Evolutionary conservation across 345 rosid species (phyloP), one percentile per base, ranked within the genome.

Genomic region (Luvunga scandens): DNA sequence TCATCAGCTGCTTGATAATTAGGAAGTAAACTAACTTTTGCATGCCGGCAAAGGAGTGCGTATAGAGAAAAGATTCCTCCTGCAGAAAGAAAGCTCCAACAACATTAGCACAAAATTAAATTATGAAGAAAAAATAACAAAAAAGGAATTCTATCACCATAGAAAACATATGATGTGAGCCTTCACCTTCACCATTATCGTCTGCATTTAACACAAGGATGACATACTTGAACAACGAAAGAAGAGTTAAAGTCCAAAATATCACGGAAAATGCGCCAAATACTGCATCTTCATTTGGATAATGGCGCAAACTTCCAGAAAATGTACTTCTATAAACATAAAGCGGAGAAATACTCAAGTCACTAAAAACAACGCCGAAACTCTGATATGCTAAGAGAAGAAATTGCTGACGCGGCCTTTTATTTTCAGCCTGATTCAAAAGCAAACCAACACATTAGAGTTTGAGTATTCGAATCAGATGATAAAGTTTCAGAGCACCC

Each of bases 1-100:
- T 94, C 98, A 71, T 96, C 99, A 3, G 93, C 94, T 2, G 94
- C 91, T 83, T 96, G 99, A 76, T 90, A 90, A 82, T 94, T 96
- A 12, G 97, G 98, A 83, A 92, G 95, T 90, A 96, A 86, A 70
- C 93, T 83, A 77, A 94, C 81, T 76, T 90, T 94, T 14, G 91
- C 94, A 56, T 91, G 92, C 80, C 98, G 84, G 45, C 98, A 94
- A 71, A 94, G 92, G 71, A 94, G 89, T 42, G 98, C 88, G 70
- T 96, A 96, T 81, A 96, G 77, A 70, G 98, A 90, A 78, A 96
- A 89, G 79, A 88, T 85, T 70, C 99, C 98, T 69, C 99, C 99
- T 96, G 88, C 82, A 84, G 81, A 86, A 24, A 61, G 75, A 86
- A 24, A 61, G 75, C 73, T 9, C 76, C 36, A 48, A 74, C 18